These are phyloP conservation scores for Solanum pennellii DNA, from an alignment of 257 asterid species.

Conservation along the genomic window DNA sequence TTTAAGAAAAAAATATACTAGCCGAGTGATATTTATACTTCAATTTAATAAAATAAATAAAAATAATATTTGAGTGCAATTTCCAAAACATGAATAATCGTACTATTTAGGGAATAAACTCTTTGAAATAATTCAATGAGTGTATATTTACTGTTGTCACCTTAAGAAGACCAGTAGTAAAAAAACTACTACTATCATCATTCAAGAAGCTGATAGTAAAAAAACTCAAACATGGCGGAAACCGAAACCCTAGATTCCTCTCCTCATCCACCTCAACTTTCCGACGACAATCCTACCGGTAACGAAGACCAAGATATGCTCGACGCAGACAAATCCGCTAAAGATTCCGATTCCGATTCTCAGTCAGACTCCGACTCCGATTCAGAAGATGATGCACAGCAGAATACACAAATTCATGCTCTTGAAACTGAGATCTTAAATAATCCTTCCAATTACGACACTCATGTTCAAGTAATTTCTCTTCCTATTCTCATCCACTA, in stretches of 20 bases:
- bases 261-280: conserved; percentile 5
- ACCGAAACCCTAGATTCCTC: conserved; percentile 28
- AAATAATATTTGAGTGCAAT: not conserved
- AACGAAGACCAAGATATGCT: conserved; percentile 37
- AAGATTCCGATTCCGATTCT: conserved; percentile 18
- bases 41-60: no score
- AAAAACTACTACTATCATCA: not conserved
- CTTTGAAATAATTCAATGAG: not conserved
- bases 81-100: not conserved
- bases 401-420: conserved; percentile 52
- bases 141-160: not conserved
- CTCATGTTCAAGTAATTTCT: conserved; percentile 58
- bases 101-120: not conserved
- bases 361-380: conserved; percentile 37
- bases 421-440: conserved; percentile 41
- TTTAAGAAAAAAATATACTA: no score
- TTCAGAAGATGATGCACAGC: conserved; percentile 56
- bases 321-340: conserved; percentile 32
- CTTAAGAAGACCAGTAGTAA: not conserved
- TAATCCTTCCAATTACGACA: conserved; percentile 61
- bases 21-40: no score
- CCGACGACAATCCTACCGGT: conserved; percentile 8
- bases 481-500: not conserved
- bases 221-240: conserved; percentile 43
- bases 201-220: not conserved